phyloP scores from a whole-genome alignment of 176 grass and related monocot genomes.

The Saccharum spontaneum region DNA sequence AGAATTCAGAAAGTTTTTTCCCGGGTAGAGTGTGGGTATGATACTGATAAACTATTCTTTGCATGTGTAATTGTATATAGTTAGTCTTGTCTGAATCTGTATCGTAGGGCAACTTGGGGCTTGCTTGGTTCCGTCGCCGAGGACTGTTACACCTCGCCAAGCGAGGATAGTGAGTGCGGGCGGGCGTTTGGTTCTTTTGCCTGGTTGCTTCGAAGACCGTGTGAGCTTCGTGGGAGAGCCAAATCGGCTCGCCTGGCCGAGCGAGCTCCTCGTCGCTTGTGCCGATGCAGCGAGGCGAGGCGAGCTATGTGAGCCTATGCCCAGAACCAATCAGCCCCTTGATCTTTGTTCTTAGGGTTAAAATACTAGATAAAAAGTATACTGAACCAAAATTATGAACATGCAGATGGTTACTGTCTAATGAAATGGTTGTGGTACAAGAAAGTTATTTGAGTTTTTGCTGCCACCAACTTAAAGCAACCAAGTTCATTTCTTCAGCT shows the following conservation, averaged over 20 bases:
- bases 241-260: too few species aligned
- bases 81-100: conserved; percentile 8
- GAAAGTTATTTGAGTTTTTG: not conserved
- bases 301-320: too few species aligned
- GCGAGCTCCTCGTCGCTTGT: too few species aligned
- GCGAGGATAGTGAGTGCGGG: too few species aligned
- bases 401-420: not conserved
- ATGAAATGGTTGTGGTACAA: not conserved
- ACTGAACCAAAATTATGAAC: not conserved
- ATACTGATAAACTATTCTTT: not conserved
- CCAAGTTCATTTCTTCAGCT: not conserved
- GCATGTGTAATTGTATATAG: not conserved
- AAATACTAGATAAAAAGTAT: not conserved
- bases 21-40: not conserved
- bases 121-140: too few species aligned
- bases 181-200: too few species aligned
- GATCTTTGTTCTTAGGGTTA: not conserved
- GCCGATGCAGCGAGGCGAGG: too few species aligned
- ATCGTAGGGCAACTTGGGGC: not conserved
- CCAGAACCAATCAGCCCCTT: too few species aligned
- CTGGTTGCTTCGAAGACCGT: too few species aligned
- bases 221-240: too few species aligned
- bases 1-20: not conserved
- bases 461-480: not conserved
- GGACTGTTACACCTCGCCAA: too few species aligned